Conservation (phyloP, 192 early-diverging fungal species). For the Backusella tuberculispora region DNA sequence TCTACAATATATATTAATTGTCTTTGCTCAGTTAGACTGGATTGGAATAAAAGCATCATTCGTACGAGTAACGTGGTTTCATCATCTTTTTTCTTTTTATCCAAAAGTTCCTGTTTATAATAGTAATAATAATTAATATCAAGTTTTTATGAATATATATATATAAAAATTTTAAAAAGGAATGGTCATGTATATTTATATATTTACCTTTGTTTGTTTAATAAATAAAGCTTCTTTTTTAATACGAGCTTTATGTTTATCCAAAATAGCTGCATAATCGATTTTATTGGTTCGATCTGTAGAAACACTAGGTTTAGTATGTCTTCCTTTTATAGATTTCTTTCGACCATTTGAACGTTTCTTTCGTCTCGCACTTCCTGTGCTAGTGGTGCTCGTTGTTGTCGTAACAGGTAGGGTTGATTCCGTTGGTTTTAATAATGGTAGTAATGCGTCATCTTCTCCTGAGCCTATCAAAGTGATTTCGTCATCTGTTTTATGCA, state of each 20-base stretch:
- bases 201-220: conserved; percentile 11
- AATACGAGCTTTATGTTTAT: conserved; percentile 15
- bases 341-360: conserved; percentile 10
- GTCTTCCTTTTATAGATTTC: conserved; percentile 2
- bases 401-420: background rate
- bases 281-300: background rate
- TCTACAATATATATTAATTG: conserved; percentile 1
- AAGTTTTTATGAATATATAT: too few relatives aligned
- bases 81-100: background rate
- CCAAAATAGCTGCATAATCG: background rate
- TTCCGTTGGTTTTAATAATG: background rate
- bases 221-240: conserved; percentile 17
- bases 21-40: conserved; percentile 16
- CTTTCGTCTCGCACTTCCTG: background rate
- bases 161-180: too few relatives aligned
- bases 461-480: conserved; percentile 1
- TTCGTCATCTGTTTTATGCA: conserved; percentile 12
- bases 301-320: conserved; percentile 9
- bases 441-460: background rate
- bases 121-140: too few relatives aligned
- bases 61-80: background rate
- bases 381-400: background rate
- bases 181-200: background rate
- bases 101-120: background rate
- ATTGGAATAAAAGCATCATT: conserved; percentile 15